Evolutionary conservation across 2,329 filamentous ascomycete species (phyloP).

Genomic region (Alternaria conjuncta): DNA sequence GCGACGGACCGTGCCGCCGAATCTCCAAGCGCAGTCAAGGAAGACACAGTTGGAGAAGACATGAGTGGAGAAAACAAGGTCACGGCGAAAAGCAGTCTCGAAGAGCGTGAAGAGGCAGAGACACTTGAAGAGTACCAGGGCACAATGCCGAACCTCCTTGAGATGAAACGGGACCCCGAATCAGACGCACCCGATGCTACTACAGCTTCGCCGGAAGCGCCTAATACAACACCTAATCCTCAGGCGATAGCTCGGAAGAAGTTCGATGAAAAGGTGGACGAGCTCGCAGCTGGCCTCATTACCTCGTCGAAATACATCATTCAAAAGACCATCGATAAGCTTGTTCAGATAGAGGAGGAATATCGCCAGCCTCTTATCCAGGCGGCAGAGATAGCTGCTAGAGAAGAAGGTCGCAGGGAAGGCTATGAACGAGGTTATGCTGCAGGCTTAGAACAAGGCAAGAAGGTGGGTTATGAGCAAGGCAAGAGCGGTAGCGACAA

Average conservation of each 20-base stretch:
- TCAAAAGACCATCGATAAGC: not conserved
- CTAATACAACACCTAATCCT: not conserved
- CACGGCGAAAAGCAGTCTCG: not conserved
- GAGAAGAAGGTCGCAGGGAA: not conserved
- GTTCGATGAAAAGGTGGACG: not conserved
- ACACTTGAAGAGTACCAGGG: not conserved
- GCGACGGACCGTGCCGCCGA: not conserved
- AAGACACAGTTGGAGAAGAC: not conserved
- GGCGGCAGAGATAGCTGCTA: not conserved
- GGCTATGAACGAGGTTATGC: not conserved
- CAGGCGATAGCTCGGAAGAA: not conserved
- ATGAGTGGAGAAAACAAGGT: not conserved
- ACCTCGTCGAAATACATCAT: not conserved
- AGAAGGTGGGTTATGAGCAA: not conserved
- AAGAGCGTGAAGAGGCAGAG: not conserved
- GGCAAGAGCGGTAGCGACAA: not conserved
- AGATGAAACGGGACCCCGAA: not conserved
- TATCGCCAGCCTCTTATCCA: not conserved
- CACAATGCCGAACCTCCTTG: not conserved
- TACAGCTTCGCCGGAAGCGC: not conserved
- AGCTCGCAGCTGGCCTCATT: not conserved
- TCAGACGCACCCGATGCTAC: not conserved
- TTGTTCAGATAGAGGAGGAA: not conserved
- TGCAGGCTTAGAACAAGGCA: not conserved
- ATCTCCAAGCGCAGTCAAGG: not conserved